phyloP scores from a whole-genome alignment of 176 grass and related monocot genomes.

The Puccinellia tenuiflora region DNA sequence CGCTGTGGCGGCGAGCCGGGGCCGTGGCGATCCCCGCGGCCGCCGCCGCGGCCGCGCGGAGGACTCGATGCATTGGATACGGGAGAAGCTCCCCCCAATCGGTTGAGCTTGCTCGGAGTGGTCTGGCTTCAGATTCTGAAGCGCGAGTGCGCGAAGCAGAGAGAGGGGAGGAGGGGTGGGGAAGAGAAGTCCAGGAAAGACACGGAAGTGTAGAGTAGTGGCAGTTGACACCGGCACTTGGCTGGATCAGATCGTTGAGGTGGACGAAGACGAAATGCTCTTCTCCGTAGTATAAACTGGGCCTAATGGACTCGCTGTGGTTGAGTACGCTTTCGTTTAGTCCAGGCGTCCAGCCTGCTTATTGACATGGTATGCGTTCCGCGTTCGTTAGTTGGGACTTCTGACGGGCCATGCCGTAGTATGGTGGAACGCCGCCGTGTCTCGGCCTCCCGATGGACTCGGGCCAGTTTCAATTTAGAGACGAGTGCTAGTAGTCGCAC shows the following conservation, averaged over 20 bases:
- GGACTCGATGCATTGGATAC: conserved; percentile 24
- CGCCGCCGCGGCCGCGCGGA: conserved; percentile 13
- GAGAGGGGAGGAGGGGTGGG: background rate
- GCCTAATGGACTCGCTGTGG: too few relatives aligned
- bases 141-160: background rate
- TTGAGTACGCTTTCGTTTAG: too few relatives aligned
- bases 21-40: background rate
- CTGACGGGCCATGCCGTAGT: too few relatives aligned
- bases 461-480: too few relatives aligned
- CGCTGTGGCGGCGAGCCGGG: background rate
- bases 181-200: conserved; percentile 8
- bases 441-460: too few relatives aligned
- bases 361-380: too few relatives aligned
- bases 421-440: too few relatives aligned
- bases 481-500: too few relatives aligned
- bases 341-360: too few relatives aligned
- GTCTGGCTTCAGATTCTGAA: background rate
- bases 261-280: conserved; percentile 21
- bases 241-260: conserved; percentile 39
- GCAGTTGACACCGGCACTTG: background rate
- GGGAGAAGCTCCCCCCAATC: background rate
- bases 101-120: background rate
- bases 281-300: background rate
- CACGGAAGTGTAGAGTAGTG: conserved; percentile 29
- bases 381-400: too few relatives aligned